Evolutionary conservation across 108 stramenopile species (phyloP), one percentile per base, ranked within the genome.

Genomic region (Asterionellopsis glacialis): DNA sequence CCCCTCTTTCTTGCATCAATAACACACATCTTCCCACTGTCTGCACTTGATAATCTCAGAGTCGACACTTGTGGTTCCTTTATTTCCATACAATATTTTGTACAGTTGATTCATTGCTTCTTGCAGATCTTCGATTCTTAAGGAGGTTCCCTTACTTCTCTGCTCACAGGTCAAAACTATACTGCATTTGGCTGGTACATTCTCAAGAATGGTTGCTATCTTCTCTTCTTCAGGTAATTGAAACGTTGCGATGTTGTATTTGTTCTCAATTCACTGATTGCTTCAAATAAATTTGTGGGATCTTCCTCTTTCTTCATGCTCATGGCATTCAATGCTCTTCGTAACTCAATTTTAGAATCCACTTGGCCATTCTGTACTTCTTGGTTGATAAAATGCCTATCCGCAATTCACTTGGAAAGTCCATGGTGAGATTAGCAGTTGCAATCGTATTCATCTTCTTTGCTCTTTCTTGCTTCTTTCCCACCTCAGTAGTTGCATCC

Each of bases 211-310:
- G n/a, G 21, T 22, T 55, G 54, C 54, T 7, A 55, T 55, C 54
- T 21, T 19, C 16, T 55, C 54, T 19, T 19, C 23, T 55, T 55
- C 54, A 9, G 16, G 19, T 9, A 55, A 23, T 9, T 55, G 16
- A 5, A 22, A 23, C 9, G 22, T 25, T 55, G 54, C 22, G 2
- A 9, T 25, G 22, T 23, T 55, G 54, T 55, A 9, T 9, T 55
- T 55, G 18, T 55, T 25, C 9, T 55, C 54, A 25, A 55, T 9
- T 5, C 21, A 22, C 22, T 25, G 18, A 55, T 16, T 40, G 16
- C 18, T 40, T 55, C 54, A 40, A 55, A 55, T 25, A 55, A 55
- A 18, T 16, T 19, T 23, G 54, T 9, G 9, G 54, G 54, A 55
- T 55, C 54, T 55, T 22, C 21, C 5, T 25, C 23, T 25, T 25